Evolutionary conservation across 2,329 filamentous ascomycete genomes (phyloP).

Genomic region (Triangularia verruculosa): DNA sequence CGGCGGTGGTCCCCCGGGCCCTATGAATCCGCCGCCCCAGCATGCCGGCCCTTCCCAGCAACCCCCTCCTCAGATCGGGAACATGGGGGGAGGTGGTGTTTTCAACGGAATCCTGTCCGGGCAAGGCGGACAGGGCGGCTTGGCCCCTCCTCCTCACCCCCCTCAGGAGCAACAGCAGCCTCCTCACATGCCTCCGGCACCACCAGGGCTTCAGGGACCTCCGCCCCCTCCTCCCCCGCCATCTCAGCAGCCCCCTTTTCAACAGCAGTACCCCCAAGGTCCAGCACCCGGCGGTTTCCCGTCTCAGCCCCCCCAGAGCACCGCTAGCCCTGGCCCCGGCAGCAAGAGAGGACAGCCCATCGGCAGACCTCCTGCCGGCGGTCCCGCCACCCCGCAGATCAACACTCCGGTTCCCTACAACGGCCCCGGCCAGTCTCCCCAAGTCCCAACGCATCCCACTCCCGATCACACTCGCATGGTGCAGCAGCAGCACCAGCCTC

Average conservation of each 20-base stretch:
- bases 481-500: conserved; percentile 18
- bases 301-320: conserved; percentile 77
- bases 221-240: conserved; percentile 58
- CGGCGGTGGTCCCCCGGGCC: conserved; percentile 49
- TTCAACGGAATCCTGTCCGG: conserved; percentile 97
- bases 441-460: conserved; percentile 77
- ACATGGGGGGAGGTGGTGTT: conserved; percentile 71
- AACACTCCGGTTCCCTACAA: conserved; percentile 84
- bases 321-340: conserved; percentile 80
- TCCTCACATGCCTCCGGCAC: conserved; percentile 69
- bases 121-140: conserved; percentile 76
- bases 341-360: conserved; percentile 61
- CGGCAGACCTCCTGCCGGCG: conserved; percentile 60
- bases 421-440: conserved; percentile 77
- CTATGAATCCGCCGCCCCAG: conserved; percentile 65
- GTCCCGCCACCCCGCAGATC: conserved; percentile 88
- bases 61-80: conserved; percentile 82
- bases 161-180: conserved; percentile 56
- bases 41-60: conserved; percentile 79
- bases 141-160: conserved; percentile 66
- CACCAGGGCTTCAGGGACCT: conserved; percentile 51
- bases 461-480: conserved; percentile 59
- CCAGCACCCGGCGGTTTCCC: conserved; percentile 68
- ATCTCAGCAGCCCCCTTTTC: conserved; percentile 68
- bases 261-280: conserved; percentile 62